These are phyloP conservation scores for Pythium sp. DNA, from an alignment of 352 stramenopile species.

Conservation along the genomic window DNA sequence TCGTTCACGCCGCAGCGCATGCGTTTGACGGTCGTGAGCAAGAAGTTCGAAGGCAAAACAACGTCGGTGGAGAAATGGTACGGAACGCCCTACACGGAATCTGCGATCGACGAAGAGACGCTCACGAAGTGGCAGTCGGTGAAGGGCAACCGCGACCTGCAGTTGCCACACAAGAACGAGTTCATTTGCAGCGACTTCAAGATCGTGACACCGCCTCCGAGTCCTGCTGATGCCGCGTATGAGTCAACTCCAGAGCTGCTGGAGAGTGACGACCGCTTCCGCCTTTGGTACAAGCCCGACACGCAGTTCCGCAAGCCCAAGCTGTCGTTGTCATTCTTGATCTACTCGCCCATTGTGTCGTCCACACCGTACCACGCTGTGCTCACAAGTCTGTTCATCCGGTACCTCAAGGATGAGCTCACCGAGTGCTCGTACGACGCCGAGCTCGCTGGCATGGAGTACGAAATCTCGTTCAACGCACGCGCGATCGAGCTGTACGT, in stretches of 20 bases:
- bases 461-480: conserved; percentile 61
- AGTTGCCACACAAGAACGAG: conserved; percentile 62
- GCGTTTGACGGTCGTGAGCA: conserved; percentile 67
- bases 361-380: conserved; percentile 64
- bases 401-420: conserved; percentile 79
- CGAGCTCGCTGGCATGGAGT: conserved; percentile 74
- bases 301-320: conserved; percentile 91
- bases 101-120: conserved; percentile 26
- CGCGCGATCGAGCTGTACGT: conserved; percentile 79
- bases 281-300: conserved; percentile 87
- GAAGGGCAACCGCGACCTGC: conserved; percentile 30
- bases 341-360: conserved; percentile 62
- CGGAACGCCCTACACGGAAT: conserved; percentile 55
- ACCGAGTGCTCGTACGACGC: conserved; percentile 83
- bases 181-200: conserved; percentile 79
- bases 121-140: conserved; percentile 39
- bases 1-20: conserved; percentile 48
- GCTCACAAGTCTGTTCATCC: conserved; percentile 69
- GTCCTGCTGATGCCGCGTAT: conserved; percentile 4
- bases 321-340: conserved; percentile 79
- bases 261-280: conserved; percentile 41
- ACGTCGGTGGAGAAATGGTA: conserved; percentile 63
- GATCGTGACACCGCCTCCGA: conserved; percentile 33
- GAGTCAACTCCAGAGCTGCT: conserved; percentile 8
- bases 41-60: conserved; percentile 57